A percentile compares a stretch with the other conserved stretches of the same genome.
These are phyloP conservation scores for Penicillium alfredii DNA, from an alignment of 495 filamentous ascomycete genomes.

Conservation along the genomic window DNA sequence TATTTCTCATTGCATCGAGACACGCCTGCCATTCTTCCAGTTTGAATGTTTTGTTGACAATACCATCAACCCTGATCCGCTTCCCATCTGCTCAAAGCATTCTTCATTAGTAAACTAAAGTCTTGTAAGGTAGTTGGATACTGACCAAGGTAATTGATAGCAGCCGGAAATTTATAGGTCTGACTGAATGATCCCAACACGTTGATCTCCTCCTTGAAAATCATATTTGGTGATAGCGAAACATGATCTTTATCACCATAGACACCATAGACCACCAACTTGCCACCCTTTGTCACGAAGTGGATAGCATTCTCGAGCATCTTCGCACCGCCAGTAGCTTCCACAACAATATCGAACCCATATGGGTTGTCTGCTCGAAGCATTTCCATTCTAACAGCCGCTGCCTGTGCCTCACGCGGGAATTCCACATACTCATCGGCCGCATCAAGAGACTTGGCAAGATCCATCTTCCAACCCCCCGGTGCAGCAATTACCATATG, in stretches of 20 bases:
- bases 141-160: slow-evolving; percentile 2
- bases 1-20: slow-evolving; percentile 33
- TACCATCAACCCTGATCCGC: slow-evolving; percentile 38
- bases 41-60: slow-evolving; percentile 31
- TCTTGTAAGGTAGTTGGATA: background rate
- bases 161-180: slow-evolving; percentile 46
- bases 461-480: slow-evolving; percentile 50
- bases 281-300: slow-evolving; percentile 53
- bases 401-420: slow-evolving; percentile 34
- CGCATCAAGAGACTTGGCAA: slow-evolving; percentile 50
- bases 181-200: slow-evolving; percentile 56
- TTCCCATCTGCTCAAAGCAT: background rate
- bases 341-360: slow-evolving; percentile 53
- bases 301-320: slow-evolving; percentile 54
- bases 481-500: slow-evolving; percentile 54
- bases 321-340: slow-evolving; percentile 47
- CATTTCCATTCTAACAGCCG: slow-evolving; percentile 14
- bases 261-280: slow-evolving; percentile 54
- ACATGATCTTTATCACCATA: slow-evolving; percentile 49
- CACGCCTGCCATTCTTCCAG: slow-evolving; percentile 16
- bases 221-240: slow-evolving; percentile 50
- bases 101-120: background rate
- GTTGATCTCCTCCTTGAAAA: slow-evolving; percentile 49
- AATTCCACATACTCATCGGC: slow-evolving; percentile 51
- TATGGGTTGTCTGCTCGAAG: slow-evolving; percentile 53